Percentiles rank a stretch among this genome's conserved stretches.
Conservation (phyloP, 164 flowering plant genomes). For the Berberis vulgaris region DNA sequence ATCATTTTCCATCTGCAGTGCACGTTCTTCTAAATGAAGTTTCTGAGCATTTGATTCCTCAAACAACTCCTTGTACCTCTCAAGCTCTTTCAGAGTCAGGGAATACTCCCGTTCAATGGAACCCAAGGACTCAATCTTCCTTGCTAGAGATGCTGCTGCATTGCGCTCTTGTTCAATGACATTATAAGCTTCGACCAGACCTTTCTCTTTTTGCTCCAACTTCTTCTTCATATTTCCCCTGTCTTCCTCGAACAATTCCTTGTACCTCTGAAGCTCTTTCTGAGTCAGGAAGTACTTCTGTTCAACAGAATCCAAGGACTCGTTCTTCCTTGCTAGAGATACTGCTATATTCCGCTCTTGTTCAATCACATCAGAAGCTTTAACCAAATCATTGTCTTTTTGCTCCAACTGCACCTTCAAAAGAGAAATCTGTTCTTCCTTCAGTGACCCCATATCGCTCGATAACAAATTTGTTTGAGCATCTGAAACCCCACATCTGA, state of each 20-base stretch:
- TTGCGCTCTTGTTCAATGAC: constrained; percentile 2
- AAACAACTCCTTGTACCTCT: background rate
- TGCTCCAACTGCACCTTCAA: too few relatives aligned
- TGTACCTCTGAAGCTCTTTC: too few relatives aligned
- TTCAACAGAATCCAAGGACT: constrained; percentile 1
- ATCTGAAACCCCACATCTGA: constrained; percentile 23
- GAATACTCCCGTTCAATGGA: constrained; percentile 11
- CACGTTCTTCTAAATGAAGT: constrained; percentile 17
- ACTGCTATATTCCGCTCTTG: too few relatives aligned
- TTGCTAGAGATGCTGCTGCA: too few relatives aligned
- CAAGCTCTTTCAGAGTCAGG: constrained; percentile 20
- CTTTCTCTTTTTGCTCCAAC: constrained; percentile 17
- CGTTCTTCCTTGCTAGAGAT: too few relatives aligned
- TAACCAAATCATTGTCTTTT: too few relatives aligned
- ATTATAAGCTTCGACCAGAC: constrained; percentile 10
- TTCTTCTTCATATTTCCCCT: background rate
- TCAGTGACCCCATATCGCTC: constrained; percentile 6
- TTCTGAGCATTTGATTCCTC: constrained; percentile 19
- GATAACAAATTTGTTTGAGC: constrained; percentile 12
- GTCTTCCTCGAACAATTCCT: too few relatives aligned
- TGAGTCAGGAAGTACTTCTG: constrained; percentile 10
- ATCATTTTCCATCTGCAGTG: constrained; percentile 16
- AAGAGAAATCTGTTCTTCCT: background rate
- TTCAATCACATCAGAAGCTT: too few relatives aligned
- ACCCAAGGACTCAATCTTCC: background rate